A percentile compares a stretch with the other conserved stretches of the same genome.
phyloP scores from a whole-genome alignment of 2,329 filamentous ascomycete genomes.

The Ciborinia camelliae region DNA sequence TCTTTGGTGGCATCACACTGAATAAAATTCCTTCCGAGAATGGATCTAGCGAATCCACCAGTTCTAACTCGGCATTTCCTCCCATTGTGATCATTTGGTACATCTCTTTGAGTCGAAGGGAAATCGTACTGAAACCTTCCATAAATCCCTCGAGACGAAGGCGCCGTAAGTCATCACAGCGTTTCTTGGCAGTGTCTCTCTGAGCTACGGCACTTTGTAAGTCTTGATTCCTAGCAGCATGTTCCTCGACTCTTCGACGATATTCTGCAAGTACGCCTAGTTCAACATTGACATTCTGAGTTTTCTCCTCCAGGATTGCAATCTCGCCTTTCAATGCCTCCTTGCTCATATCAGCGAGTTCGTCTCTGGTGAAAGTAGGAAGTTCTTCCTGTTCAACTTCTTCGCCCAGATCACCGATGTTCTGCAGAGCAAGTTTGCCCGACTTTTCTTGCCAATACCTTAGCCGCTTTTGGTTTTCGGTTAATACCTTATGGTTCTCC shows the following conservation, averaged over 20 bases:
- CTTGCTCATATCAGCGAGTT: constrained; percentile 60
- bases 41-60: constrained; percentile 92
- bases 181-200: constrained; percentile 85
- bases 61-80: constrained; percentile 93
- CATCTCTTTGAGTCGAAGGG: constrained; percentile 95
- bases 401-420: constrained; percentile 67
- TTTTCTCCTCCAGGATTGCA: constrained; percentile 67
- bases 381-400: constrained; percentile 56
- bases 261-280: constrained; percentile 86
- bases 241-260: constrained; percentile 78
- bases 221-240: constrained; percentile 77
- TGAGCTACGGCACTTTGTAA: constrained; percentile 72
- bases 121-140: constrained; percentile 94
- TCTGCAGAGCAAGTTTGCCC: constrained; percentile 77
- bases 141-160: constrained; percentile 95
- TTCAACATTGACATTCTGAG: constrained; percentile 82
- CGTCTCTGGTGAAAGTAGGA: constrained; percentile 72
- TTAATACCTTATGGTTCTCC: constrained; percentile 85
- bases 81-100: constrained; percentile 99
- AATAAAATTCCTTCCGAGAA: constrained; percentile 97
- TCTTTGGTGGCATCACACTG: constrained; percentile 98
- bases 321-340: constrained; percentile 67
- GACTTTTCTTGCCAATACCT: constrained; percentile 90
- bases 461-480: constrained; percentile 80
- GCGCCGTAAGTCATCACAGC: constrained; percentile 86